These are phyloP conservation scores for Yarrowia galli DNA, from an alignment of 1,139 yeast genomes.

Conservation along the genomic window DNA sequence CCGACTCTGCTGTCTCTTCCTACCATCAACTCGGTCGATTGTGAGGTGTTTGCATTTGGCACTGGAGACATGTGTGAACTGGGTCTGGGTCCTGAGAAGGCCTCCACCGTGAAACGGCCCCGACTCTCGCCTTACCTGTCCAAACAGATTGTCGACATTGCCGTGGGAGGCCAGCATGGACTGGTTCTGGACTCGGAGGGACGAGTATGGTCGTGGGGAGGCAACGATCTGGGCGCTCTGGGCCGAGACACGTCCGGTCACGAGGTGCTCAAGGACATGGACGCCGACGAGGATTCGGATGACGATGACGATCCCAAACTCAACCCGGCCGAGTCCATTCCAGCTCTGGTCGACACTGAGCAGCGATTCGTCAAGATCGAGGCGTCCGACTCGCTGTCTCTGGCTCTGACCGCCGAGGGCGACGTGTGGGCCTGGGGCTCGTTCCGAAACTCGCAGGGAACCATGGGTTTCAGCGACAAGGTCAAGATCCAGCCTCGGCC, in stretches of 20 bases:
- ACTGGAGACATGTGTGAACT: conserved; percentile 97
- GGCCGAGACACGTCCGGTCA: conserved; percentile 84
- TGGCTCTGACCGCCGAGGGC: conserved; percentile 78
- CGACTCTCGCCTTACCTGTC: conserved; percentile 80
- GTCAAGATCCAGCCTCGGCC: conserved; percentile 73
- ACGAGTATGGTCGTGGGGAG: conserved; percentile 96
- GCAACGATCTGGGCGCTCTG: conserved; percentile 87
- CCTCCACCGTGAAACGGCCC: conserved; percentile 94
- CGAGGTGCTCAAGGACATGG: conserved; percentile 71
- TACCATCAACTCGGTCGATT: conserved; percentile 54
- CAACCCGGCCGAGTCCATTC: conserved; percentile 88
- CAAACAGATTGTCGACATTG: conserved; percentile 76
- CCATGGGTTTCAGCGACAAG: conserved; percentile 78
- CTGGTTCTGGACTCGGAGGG: conserved; percentile 79
- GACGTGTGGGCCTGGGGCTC: conserved; percentile 98
- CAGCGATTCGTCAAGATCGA: conserved; percentile 74
- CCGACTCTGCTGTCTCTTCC: conserved; percentile 47
- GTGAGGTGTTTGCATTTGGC: conserved; percentile 93
- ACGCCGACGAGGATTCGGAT: conserved; percentile 62
- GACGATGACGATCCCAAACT: conserved; percentile 82
- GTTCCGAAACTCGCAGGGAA: conserved; percentile 85
- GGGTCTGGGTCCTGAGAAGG: conserved; percentile 88
- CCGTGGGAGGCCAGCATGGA: conserved; percentile 96
- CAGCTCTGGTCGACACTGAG: conserved; percentile 70
- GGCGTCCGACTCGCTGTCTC: conserved; percentile 93